Conservation (phyloP, 768 basidiomycete genomes). For the Kwoniella pini region DNA sequence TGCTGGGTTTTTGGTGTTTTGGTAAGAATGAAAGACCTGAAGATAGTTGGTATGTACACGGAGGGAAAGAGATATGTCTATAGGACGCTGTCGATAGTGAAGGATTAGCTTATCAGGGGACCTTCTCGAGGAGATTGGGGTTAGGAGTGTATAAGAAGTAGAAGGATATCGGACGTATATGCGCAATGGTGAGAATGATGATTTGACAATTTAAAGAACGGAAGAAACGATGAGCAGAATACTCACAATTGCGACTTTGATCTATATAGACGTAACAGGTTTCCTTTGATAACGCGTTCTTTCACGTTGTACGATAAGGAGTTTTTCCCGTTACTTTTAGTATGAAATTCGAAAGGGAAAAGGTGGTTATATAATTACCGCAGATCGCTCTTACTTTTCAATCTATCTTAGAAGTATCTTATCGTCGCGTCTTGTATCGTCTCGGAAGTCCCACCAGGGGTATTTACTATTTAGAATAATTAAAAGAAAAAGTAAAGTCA, state of each 20-base stretch:
- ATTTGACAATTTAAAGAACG: not conserved
- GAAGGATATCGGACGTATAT: not conserved
- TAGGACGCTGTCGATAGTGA: not conserved
- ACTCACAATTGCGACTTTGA: not conserved
- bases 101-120: not conserved
- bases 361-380: not conserved
- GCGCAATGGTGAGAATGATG: not conserved
- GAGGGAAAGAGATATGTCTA: not conserved
- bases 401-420: not conserved
- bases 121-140: not conserved
- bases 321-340: not conserved
- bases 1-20: not conserved
- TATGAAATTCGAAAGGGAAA: not conserved
- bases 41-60: conserved; percentile 3
- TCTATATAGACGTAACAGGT: conserved; percentile 1
- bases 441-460: conserved; percentile 13
- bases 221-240: not conserved
- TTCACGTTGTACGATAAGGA: too few species aligned
- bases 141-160: not conserved
- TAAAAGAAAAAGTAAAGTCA: not conserved
- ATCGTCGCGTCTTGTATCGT: not conserved
- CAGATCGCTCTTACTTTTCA: conserved; percentile 3
- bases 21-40: conserved; percentile 4
- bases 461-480: not conserved
- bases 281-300: conserved; percentile 2